Conservation (phyloP, 2,329 filamentous ascomycete genomes). For the Emmonsiellopsis sp. region DNA sequence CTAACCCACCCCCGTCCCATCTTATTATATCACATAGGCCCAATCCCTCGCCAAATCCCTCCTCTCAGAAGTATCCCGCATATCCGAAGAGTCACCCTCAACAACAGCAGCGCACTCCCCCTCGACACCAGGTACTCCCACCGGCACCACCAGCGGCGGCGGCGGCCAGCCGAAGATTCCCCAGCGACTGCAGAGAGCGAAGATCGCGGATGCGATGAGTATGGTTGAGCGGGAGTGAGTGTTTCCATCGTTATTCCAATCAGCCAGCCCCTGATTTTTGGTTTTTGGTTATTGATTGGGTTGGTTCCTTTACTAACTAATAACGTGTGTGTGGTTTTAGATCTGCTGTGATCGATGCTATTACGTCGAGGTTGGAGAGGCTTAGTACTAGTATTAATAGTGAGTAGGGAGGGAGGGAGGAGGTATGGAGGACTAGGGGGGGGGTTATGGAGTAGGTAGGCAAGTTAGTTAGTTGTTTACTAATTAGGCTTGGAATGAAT, state of each 20-base stretch:
- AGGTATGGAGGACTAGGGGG: too few species aligned
- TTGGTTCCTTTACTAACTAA: constrained; percentile 9
- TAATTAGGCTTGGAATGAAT: too few species aligned
- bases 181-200: constrained; percentile 36
- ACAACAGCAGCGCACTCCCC: constrained; percentile 15
- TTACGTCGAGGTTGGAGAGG: constrained; percentile 32
- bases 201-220: constrained; percentile 39
- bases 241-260: neutral
- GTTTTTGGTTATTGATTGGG: neutral
- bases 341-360: constrained; percentile 36
- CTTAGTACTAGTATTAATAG: constrained; percentile 26
- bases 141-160: constrained; percentile 1
- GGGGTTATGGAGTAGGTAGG: too few species aligned
- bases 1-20: neutral
- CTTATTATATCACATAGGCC: constrained; percentile 21
- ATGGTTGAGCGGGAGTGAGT: constrained; percentile 42
- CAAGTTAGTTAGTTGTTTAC: too few species aligned
- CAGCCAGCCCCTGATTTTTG: neutral
- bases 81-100: constrained; percentile 21
- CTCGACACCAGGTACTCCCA: constrained; percentile 22
- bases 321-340: constrained; percentile 14
- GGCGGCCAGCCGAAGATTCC: constrained; percentile 29
- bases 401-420: neutral
- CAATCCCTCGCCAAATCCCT: constrained; percentile 31
- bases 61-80: constrained; percentile 24